Percentiles rank a stretch among this genome's conserved stretches.
phyloP scores from a whole-genome alignment of 768 basidiomycete genomes.

The Daedaleopsis nitida region DNA sequence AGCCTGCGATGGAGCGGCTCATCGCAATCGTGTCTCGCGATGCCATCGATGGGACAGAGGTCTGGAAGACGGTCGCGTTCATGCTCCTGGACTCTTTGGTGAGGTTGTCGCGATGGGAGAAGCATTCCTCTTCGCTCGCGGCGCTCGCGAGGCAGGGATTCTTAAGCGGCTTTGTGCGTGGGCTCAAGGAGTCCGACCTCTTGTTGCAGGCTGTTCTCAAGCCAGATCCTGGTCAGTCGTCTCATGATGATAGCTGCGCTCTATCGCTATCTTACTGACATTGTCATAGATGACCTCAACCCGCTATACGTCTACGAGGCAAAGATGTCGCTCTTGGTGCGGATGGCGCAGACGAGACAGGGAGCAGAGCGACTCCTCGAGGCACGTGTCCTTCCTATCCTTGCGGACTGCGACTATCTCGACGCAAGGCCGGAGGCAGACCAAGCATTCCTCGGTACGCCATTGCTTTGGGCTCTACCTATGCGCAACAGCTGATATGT shows the following conservation, averaged over 20 bases:
- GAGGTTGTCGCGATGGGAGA: conserved; percentile 69
- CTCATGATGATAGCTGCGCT: background rate
- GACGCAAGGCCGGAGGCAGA: conserved; percentile 84
- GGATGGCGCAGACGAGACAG: conserved; percentile 77
- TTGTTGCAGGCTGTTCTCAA: conserved; percentile 76
- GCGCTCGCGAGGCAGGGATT: conserved; percentile 74
- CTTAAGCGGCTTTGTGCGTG: conserved; percentile 77
- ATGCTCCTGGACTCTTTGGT: conserved; percentile 84
- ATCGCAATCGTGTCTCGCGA: conserved; percentile 79
- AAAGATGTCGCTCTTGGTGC: conserved; percentile 87
- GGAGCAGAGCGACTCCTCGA: conserved; percentile 88
- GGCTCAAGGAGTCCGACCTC: conserved; percentile 81
- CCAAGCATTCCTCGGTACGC: conserved; percentile 77
- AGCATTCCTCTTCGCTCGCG: conserved; percentile 61
- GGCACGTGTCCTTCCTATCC: conserved; percentile 67
- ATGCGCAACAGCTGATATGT: background rate
- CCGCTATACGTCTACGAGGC: conserved; percentile 93
- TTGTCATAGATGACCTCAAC: conserved; percentile 75
- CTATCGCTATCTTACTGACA: conserved; percentile 1
- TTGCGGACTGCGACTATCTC: conserved; percentile 86
- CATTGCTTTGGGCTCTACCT: too few relatives aligned
- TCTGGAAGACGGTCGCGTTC: conserved; percentile 96
- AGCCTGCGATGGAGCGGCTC: conserved; percentile 69
- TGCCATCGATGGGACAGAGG: conserved; percentile 91
- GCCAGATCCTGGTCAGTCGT: conserved; percentile 80